These are phyloP conservation scores for Trichoderma koningii DNA, from an alignment of 2,329 filamentous ascomycete species.

Conservation along the genomic window DNA sequence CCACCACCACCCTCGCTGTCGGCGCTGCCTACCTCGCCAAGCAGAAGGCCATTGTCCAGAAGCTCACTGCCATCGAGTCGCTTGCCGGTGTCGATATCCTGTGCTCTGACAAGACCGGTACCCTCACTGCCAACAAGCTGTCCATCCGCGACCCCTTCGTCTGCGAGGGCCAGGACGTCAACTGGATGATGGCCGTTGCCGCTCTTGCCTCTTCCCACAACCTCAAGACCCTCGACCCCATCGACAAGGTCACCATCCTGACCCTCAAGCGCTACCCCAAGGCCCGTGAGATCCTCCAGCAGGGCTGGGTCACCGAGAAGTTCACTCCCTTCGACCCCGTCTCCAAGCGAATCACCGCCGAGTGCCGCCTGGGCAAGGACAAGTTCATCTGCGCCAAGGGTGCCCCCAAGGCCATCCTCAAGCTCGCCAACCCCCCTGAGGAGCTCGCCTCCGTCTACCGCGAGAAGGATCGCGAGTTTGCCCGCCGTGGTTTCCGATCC, in stretches of 20 bases:
- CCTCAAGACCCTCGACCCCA: slow-evolving; percentile 94
- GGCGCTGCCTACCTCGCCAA: slow-evolving; percentile 88
- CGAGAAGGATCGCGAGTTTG: slow-evolving; percentile 89
- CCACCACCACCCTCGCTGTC: slow-evolving; percentile 93
- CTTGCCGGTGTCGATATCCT: slow-evolving; percentile 91
- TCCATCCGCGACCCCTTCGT: slow-evolving; percentile 83
- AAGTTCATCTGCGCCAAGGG: slow-evolving; percentile 88
- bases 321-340: slow-evolving; percentile 91
- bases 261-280: slow-evolving; percentile 78
- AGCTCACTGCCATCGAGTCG: slow-evolving; percentile 88
- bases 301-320: slow-evolving; percentile 75
- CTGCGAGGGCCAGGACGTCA: slow-evolving; percentile 76
- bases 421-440: slow-evolving; percentile 79
- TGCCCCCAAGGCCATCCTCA: slow-evolving; percentile 82
- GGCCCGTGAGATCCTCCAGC: slow-evolving; percentile 76
- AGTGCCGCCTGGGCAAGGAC: slow-evolving; percentile 81
- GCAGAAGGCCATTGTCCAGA: slow-evolving; percentile 92
- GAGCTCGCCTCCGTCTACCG: slow-evolving; percentile 81
- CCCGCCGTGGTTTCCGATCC: slow-evolving; percentile 89
- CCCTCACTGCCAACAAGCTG: slow-evolving; percentile 91
- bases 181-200: slow-evolving; percentile 90
- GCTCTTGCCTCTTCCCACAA: slow-evolving; percentile 88
- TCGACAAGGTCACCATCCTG: slow-evolving; percentile 93
- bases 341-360: slow-evolving; percentile 85
- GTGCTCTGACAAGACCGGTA: slow-evolving; percentile 93